Base-by-base conservation (phyloP, 495 filamentous ascomycete genomes). In the Entonaema liquescens region DNA sequence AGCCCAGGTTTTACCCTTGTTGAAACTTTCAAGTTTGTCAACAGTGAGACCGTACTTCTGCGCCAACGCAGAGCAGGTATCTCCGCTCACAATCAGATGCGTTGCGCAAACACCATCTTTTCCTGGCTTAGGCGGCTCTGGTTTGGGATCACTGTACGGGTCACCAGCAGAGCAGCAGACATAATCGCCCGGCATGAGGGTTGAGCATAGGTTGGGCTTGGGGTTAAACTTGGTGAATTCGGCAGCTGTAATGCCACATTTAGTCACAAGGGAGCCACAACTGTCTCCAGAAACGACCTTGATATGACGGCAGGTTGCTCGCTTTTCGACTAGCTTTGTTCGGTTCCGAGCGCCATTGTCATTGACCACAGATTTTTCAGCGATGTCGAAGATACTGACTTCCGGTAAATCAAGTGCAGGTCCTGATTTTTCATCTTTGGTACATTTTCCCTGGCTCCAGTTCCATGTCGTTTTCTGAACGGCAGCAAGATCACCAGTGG, bases 81-180 rank as follows among this genome's bases (percentile, higher is more conserved):
- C 85, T 2, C 70, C 72, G 0, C 56, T 8, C 17, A 70, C 13
- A 15, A 81, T 78, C 1, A 33, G 55, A 73, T 87, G 81, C 0
- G 67, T 55, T 11, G 62, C 59, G 60, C 85, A 88, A 0, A 71
- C 68, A 12, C 84, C 84, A 58, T 87, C 76, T 1, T 76, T n/a
- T 31, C 83, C 74, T 0, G 79, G 80, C 54, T 75, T 71, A 0
- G 84, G 85, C 29, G 29, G 29, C 29, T 3, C 7, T 7, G 29
- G 29, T 3, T 55, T 65, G 17, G 70, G 66, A 66, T 85, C 76
- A 0, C 80, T 25, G 25, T 26, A 52, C 8, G 80, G 2, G 29
- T 31, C 29, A 81, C 83, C 85, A 2, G 65, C 19, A 1, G 79
- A 78, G 65, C 86, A 87, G 77, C 85, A 88, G 19, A 86, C 81